These are phyloP conservation scores for Gossypium mustelinum DNA, from an alignment of 345 rosid species.

Conservation along the genomic window DNA sequence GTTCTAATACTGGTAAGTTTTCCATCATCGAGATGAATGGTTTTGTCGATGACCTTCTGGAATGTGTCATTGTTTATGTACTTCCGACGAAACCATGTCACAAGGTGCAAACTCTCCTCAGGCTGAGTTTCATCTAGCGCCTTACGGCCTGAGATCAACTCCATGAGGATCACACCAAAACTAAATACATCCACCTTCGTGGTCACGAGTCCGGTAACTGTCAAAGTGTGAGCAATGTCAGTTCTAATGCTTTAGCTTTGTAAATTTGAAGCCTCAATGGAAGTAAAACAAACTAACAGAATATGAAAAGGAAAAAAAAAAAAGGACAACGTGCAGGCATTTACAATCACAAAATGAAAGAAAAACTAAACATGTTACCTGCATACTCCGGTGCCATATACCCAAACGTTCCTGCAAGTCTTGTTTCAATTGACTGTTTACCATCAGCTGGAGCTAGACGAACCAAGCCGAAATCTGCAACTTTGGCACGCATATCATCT, in stretches of 20 bases:
- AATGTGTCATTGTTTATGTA: conserved; percentile 43
- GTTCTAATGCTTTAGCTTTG: background rate
- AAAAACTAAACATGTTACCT: conserved; percentile 26
- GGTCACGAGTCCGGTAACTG: conserved; percentile 85
- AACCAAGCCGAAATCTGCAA: conserved; percentile 59
- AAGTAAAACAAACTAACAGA: background rate
- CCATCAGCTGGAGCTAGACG: conserved; percentile 57
- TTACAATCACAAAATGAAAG: background rate
- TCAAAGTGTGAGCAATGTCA: background rate
- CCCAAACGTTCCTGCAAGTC: conserved; percentile 63
- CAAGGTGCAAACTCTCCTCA: conserved; percentile 67
- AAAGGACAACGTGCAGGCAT: background rate
- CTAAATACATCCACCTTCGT: conserved; percentile 81
- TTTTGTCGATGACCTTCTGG: conserved; percentile 41
- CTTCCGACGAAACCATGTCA: conserved; percentile 71
- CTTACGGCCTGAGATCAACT: conserved; percentile 63
- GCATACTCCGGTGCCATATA: conserved; percentile 68
- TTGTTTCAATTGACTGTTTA: conserved; percentile 46
- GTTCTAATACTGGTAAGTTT: conserved; percentile 49
- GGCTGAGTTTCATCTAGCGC: conserved; percentile 61
- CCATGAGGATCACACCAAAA: conserved; percentile 84
- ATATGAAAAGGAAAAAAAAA: background rate
- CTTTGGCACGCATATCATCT: conserved; percentile 63
- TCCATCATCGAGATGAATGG: conserved; percentile 45
- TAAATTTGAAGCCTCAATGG: background rate